phyloP scores from a whole-genome alignment of 2,329 filamentous ascomycete genomes.

The Lasiodiplodia theobromae region DNA sequence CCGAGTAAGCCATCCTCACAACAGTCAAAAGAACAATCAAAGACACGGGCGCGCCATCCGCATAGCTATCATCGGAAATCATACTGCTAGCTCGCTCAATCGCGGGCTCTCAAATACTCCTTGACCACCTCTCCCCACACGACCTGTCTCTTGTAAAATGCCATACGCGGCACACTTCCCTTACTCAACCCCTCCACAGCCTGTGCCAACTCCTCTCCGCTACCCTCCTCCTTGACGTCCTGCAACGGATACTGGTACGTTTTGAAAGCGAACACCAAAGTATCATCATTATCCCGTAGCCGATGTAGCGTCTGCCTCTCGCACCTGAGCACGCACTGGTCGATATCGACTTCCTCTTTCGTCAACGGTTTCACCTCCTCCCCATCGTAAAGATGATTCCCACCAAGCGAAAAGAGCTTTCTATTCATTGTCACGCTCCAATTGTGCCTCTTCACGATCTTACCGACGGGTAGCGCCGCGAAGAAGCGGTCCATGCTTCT shows the following conservation, averaged over 20 bases:
- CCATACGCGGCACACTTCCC: conserved; percentile 65
- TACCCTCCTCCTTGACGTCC: conserved; percentile 64
- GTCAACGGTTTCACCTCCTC: conserved; percentile 37
- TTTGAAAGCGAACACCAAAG: conserved; percentile 62
- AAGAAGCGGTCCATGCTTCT: conserved; percentile 70
- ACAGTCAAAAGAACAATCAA: too few relatives aligned
- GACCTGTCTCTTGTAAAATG: conserved; percentile 64
- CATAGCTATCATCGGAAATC: neutral
- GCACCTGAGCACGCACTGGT: conserved; percentile 54
- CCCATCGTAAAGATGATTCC: conserved; percentile 54
- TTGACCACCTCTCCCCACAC: conserved; percentile 65
- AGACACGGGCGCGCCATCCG: too few relatives aligned
- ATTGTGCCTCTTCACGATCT: conserved; percentile 63
- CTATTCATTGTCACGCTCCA: conserved; percentile 56
- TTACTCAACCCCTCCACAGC: conserved; percentile 66
- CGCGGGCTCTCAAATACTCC: conserved; percentile 61
- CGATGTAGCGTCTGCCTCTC: conserved; percentile 70
- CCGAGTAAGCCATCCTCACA: too few relatives aligned
- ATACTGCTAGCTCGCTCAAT: neutral
- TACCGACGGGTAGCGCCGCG: conserved; percentile 59
- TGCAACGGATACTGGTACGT: conserved; percentile 66
- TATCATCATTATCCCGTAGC: conserved; percentile 55
- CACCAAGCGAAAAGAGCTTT: conserved; percentile 49
- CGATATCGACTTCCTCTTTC: conserved; percentile 12
- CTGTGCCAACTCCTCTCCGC: conserved; percentile 59